A percentile compares a stretch with the other conserved stretches of the same genome.
Conservation (phyloP, 305 asterid species). For the Ajuga reptans region DNA sequence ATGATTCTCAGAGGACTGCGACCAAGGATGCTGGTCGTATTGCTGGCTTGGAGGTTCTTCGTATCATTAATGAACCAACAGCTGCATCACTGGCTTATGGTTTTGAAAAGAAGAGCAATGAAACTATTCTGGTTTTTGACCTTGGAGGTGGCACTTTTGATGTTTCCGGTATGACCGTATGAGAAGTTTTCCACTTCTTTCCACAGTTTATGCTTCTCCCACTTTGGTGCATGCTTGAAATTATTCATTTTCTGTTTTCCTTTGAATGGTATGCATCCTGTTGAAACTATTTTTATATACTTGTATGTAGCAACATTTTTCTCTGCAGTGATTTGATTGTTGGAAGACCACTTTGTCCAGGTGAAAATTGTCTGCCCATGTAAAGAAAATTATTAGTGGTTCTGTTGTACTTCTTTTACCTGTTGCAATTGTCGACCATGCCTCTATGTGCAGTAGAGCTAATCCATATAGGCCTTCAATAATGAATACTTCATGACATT, state of each 20-base stretch:
- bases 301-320: background rate
- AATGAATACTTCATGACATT: background rate
- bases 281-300: background rate
- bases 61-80: conserved; percentile 87
- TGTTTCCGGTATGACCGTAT: conserved; percentile 85
- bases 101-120: conserved; percentile 79
- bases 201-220: background rate
- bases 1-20: conserved; percentile 93
- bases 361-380: background rate
- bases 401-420: background rate
- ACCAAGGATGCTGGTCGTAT: conserved; percentile 96
- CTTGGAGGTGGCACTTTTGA: conserved; percentile 97
- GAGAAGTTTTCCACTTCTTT: background rate
- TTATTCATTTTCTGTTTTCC: background rate
- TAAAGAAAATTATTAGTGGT: background rate
- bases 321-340: background rate
- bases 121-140: conserved; percentile 83
- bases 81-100: conserved; percentile 96
- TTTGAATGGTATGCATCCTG: background rate
- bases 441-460: background rate
- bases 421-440: background rate
- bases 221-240: background rate
- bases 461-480: background rate
- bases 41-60: conserved; percentile 92
- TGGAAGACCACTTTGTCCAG: background rate